phyloP scores from a whole-genome alignment of 805 yeast species.

The Sungouiozyma intestinalis region DNA sequence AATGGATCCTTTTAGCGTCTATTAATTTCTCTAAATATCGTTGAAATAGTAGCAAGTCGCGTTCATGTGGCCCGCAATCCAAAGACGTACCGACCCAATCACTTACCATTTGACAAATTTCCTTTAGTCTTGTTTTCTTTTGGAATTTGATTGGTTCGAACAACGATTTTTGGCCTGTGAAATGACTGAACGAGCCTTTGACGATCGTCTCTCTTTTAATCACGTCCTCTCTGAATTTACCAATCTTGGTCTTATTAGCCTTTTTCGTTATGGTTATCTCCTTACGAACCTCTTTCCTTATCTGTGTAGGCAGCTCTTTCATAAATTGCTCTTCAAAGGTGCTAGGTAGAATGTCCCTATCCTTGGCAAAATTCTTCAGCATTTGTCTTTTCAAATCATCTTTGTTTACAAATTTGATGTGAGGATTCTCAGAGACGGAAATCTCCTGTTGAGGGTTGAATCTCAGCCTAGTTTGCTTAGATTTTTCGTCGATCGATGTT shows the following conservation, averaged over 20 bases:
- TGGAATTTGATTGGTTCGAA: conserved; percentile 29
- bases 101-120: conserved; percentile 26
- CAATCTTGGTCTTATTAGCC: conserved; percentile 14
- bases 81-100: conserved; percentile 32
- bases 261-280: conserved; percentile 34
- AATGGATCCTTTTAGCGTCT: conserved; percentile 19
- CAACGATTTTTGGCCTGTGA: conserved; percentile 13
- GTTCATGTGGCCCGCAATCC: conserved; percentile 30
- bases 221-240: conserved; percentile 9
- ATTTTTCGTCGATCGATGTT: conserved; percentile 24
- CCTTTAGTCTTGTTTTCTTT: conserved; percentile 24
- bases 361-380: not conserved
- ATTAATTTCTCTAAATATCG: conserved; percentile 26
- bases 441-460: not conserved
- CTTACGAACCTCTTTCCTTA: conserved; percentile 47
- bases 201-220: conserved; percentile 8
- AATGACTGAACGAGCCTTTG: conserved; percentile 11
- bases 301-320: conserved; percentile 51
- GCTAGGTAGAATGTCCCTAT: conserved; percentile 1
- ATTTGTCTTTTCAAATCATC: conserved; percentile 8
- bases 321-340: conserved; percentile 50
- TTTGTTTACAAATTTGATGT: conserved; percentile 9
- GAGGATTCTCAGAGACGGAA: not conserved
- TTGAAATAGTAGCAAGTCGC: conserved; percentile 31
- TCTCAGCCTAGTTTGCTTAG: conserved; percentile 23